Percentiles rank a stretch among this genome's conserved stretches.
phyloP scores from a whole-genome alignment of 2,329 filamentous ascomycete species.

The Knufia fluminis region DNA sequence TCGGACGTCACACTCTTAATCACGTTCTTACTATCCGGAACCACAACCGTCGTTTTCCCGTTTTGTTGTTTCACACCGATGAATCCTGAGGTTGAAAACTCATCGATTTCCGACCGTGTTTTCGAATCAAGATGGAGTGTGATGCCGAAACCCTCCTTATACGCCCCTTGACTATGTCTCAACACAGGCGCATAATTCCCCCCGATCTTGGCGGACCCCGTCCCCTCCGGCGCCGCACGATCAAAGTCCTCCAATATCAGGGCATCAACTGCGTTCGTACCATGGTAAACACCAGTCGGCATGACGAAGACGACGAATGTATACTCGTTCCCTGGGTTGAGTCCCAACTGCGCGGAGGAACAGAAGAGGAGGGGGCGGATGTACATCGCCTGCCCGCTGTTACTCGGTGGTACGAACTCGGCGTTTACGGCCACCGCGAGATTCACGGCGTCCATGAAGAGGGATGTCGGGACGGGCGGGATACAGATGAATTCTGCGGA shows the following conservation, averaged over 20 bases:
- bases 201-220: constrained; percentile 84
- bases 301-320: constrained; percentile 83
- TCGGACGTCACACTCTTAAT: constrained; percentile 81
- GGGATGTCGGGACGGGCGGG: constrained; percentile 64
- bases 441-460: constrained; percentile 68
- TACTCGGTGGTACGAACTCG: constrained; percentile 80
- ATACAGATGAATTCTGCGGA: constrained; percentile 76
- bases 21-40: constrained; percentile 79
- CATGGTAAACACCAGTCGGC: constrained; percentile 90
- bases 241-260: constrained; percentile 90
- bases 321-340: constrained; percentile 84
- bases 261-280: constrained; percentile 74
- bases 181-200: constrained; percentile 94
- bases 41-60: constrained; percentile 53
- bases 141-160: constrained; percentile 76
- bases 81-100: constrained; percentile 93
- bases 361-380: constrained; percentile 84
- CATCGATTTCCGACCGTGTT: constrained; percentile 76
- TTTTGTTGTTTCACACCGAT: constrained; percentile 61
- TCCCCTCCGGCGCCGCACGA: constrained; percentile 82
- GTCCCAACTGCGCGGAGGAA: constrained; percentile 73
- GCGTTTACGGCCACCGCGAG: constrained; percentile 82
- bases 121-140: constrained; percentile 87
- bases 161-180: constrained; percentile 73
- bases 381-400: constrained; percentile 85